Conservation (phyloP, 2,329 filamentous ascomycete genomes). For the Curvularia verruculosa region DNA sequence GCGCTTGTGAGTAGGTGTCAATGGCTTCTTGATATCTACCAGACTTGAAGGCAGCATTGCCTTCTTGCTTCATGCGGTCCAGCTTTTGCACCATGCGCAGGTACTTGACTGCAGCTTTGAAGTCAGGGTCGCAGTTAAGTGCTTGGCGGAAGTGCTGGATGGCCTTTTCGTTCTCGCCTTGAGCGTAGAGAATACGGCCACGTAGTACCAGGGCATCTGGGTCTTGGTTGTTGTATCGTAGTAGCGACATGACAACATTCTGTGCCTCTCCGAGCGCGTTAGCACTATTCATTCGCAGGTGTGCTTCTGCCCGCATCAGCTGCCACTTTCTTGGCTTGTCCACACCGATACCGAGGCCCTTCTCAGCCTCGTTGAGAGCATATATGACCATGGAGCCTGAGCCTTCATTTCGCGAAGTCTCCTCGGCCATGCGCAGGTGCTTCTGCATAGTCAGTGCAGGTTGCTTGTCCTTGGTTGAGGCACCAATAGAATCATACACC, state of each 20-base stretch:
- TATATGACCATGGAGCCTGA: conserved; percentile 90
- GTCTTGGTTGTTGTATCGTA: conserved; percentile 87
- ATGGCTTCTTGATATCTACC: conserved; percentile 80
- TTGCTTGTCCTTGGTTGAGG: conserved; percentile 83
- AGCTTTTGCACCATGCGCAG: conserved; percentile 89
- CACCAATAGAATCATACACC: conserved; percentile 79
- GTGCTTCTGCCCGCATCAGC: conserved; percentile 87
- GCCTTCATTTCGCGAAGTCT: conserved; percentile 74
- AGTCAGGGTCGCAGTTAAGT: conserved; percentile 88
- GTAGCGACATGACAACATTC: conserved; percentile 85
- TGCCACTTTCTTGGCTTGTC: conserved; percentile 90
- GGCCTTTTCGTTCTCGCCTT: conserved; percentile 95
- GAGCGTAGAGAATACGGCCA: conserved; percentile 83
- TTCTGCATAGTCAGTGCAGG: conserved; percentile 84
- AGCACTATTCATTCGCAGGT: conserved; percentile 87
- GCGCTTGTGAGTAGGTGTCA: conserved; percentile 80
- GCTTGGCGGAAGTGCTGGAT: conserved; percentile 91
- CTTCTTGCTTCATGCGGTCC: conserved; percentile 90
- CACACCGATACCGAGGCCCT: conserved; percentile 75
- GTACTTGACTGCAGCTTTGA: conserved; percentile 85
- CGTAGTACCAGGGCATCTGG: conserved; percentile 91
- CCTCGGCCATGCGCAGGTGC: conserved; percentile 79
- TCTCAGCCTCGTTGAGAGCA: conserved; percentile 88
- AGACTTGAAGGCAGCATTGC: conserved; percentile 87
- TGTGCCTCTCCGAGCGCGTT: conserved; percentile 91